Conservation (phyloP, 2,329 filamentous ascomycete species). For the Madurella mycetomatis region DNA sequence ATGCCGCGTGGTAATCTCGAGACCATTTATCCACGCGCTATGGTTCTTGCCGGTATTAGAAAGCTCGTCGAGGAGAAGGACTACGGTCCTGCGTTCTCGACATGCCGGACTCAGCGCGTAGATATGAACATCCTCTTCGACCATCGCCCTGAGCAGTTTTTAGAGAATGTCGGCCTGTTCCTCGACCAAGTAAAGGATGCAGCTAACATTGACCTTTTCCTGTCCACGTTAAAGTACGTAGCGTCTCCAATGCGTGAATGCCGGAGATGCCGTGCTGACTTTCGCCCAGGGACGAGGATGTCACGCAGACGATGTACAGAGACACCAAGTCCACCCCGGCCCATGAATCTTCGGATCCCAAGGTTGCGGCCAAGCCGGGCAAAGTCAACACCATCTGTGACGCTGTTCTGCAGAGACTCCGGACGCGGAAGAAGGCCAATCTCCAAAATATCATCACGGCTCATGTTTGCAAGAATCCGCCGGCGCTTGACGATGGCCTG, state of each 20-base stretch:
- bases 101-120: conserved; percentile 87
- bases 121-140: conserved; percentile 98
- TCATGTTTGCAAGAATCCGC: conserved; percentile 88
- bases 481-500: conserved; percentile 82
- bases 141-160: conserved; percentile 81
- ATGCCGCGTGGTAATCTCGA: conserved; percentile 96
- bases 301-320: conserved; percentile 88
- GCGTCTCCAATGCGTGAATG: background rate
- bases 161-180: conserved; percentile 70
- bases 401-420: conserved; percentile 67
- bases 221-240: conserved; percentile 73
- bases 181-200: conserved; percentile 78
- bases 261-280: background rate
- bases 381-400: conserved; percentile 91
- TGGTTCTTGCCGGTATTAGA: conserved; percentile 87
- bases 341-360: conserved; percentile 7
- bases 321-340: conserved; percentile 61
- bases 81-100: conserved; percentile 78
- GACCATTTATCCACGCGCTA: conserved; percentile 86
- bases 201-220: conserved; percentile 82
- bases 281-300: conserved; percentile 70
- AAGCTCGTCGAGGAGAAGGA: conserved; percentile 73
- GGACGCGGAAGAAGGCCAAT: conserved; percentile 56
- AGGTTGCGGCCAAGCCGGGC: conserved; percentile 24
- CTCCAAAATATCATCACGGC: conserved; percentile 92